Evolutionary conservation across 768 basidiomycete species (phyloP).

Genomic region (Podaxis sp.): DNA sequence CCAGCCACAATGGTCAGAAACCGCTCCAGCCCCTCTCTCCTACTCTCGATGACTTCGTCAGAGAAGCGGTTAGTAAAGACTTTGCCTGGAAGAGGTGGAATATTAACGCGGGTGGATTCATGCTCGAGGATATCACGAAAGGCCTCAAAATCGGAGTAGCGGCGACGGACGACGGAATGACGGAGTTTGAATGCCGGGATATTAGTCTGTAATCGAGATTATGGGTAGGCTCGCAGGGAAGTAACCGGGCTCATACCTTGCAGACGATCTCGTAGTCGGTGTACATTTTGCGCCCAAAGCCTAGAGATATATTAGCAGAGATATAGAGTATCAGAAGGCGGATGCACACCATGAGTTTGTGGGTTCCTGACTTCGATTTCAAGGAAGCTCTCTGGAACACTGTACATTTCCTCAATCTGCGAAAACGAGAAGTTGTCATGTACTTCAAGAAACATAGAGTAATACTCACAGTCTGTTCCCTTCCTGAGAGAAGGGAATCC

Average conservation of each 20-base stretch:
- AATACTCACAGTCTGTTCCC: slow-evolving; percentile 56
- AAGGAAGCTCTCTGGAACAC: slow-evolving; percentile 92
- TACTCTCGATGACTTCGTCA: slow-evolving; percentile 92
- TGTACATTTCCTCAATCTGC: slow-evolving; percentile 98
- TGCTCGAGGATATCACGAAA: slow-evolving; percentile 98
- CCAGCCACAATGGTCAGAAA: slow-evolving; percentile 97
- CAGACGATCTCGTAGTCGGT: slow-evolving; percentile 99
- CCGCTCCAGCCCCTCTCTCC: slow-evolving; percentile 91
- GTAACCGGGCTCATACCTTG: slow-evolving; percentile 56
- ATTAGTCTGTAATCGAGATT: slow-evolving; percentile 66
- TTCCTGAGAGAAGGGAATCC: slow-evolving; percentile 44
- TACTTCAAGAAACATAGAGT: not conserved
- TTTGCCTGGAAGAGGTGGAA: slow-evolving; percentile 95
- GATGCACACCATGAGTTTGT: slow-evolving; percentile 83
- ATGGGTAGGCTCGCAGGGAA: not conserved
- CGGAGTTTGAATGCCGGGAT: slow-evolving; percentile 98
- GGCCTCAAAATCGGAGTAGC: slow-evolving; percentile 93
- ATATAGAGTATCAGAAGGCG: not conserved
- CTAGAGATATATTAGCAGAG: slow-evolving; percentile 33
- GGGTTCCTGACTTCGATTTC: slow-evolving; percentile 98
- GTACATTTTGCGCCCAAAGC: slow-evolving; percentile 98
- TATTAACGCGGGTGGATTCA: slow-evolving; percentile 96
- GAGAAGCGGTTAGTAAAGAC: slow-evolving; percentile 98
- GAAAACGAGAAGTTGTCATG: slow-evolving; percentile 4
- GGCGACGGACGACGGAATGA: slow-evolving; percentile 82